Evolutionary conservation across 1,284 basidiomycete species (phyloP).

Genomic region (Ceratobasidium sp.): DNA sequence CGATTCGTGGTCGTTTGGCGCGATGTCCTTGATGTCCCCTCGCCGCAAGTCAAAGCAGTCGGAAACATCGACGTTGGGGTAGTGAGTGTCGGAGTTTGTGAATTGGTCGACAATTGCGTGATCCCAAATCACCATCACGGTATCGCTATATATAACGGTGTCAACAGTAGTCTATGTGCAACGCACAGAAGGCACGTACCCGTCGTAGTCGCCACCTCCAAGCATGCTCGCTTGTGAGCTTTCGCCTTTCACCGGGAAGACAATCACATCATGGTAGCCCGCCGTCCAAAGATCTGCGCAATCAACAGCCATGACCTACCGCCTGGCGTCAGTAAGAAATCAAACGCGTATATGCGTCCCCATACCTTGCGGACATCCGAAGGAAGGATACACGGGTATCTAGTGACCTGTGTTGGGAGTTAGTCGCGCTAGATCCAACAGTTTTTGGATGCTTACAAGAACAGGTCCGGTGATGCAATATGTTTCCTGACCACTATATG

Average conservation of each 20-base stretch:
- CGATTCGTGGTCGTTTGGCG: conserved; percentile 12
- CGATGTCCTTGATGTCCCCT: background rate
- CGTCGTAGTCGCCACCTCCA: conserved; percentile 45
- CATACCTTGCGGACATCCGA: conserved; percentile 41
- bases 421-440: background rate
- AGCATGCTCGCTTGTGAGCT: conserved; percentile 35
- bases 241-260: conserved; percentile 42
- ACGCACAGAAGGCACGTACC: background rate
- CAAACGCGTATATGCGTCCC: background rate
- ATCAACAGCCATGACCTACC: conserved; percentile 34
- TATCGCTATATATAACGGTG: conserved; percentile 10
- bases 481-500: background rate
- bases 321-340: too few species aligned
- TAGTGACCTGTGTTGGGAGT: conserved; percentile 16
- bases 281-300: conserved; percentile 26
- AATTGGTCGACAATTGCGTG: conserved; percentile 25
- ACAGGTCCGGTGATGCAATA: conserved; percentile 18
- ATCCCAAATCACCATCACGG: conserved; percentile 41
- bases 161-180: background rate
- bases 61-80: conserved; percentile 31
- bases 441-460: background rate
- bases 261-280: conserved; percentile 37
- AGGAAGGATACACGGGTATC: conserved; percentile 36
- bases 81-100: conserved; percentile 35
- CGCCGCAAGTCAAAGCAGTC: conserved; percentile 2